A percentile compares a stretch with the other conserved stretches of the same genome.
Conservation (phyloP, 192 early-diverging fungal species). For the Geosiphon pyriformis region DNA sequence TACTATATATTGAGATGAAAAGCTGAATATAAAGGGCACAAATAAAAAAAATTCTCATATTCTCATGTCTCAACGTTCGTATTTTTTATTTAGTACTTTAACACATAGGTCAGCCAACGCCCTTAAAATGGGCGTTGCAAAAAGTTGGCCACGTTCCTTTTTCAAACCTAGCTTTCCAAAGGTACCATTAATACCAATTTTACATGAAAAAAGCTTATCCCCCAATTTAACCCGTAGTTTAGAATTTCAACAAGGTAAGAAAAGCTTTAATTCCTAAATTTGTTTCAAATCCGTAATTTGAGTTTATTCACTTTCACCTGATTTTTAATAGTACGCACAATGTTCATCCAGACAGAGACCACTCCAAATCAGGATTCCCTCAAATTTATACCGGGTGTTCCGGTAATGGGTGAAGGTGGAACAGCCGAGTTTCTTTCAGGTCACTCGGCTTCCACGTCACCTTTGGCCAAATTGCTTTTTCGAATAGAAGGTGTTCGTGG, state of each 20-base stretch:
- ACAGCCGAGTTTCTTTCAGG: constrained; percentile 82
- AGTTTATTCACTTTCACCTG: background rate
- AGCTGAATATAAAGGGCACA: no score
- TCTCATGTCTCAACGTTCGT: no score
- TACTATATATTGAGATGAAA: no score
- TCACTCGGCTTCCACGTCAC: constrained; percentile 72
- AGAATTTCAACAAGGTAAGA: background rate
- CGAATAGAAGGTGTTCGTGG: constrained; percentile 86
- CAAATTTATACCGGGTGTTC: constrained; percentile 93
- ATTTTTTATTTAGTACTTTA: no score
- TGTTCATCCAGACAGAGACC: constrained; percentile 85
- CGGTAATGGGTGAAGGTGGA: constrained; percentile 62
- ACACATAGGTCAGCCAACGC: no score
- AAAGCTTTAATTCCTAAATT: background rate
- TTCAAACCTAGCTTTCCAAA: no score
- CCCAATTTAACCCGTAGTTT: no score
- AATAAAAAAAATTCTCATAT: no score
- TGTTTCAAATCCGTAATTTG: background rate
- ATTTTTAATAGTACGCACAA: constrained; percentile 47
- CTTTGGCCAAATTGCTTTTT: constrained; percentile 87
- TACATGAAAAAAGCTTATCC: no score
- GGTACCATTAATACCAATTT: no score
- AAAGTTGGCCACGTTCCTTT: no score
- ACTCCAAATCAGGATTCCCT: constrained; percentile 95
- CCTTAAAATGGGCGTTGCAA: no score